Conservation (phyloP, 2,329 filamentous ascomycete genomes). For the Cercospora sp. region DNA sequence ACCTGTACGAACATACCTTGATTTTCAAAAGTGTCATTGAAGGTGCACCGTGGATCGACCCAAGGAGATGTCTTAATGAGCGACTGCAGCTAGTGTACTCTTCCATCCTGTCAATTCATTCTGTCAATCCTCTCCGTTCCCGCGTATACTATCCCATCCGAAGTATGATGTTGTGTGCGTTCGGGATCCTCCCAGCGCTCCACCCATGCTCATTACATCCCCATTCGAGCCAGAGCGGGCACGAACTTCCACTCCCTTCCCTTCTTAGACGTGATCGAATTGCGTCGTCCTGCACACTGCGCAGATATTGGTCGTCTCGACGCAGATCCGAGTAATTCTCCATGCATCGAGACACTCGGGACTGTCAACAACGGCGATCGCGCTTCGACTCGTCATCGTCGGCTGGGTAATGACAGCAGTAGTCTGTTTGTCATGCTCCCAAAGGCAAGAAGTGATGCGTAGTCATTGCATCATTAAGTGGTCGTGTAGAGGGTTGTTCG, state of each 20-base stretch:
- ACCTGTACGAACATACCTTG: not conserved
- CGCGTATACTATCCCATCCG: not conserved
- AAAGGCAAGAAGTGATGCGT: slow-evolving; percentile 1
- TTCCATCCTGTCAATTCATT: not conserved
- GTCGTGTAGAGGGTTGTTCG: not conserved
- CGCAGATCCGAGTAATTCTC: not conserved
- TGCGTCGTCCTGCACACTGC: not conserved
- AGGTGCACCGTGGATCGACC: not conserved
- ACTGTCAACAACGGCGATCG: not conserved
- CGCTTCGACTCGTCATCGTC: not conserved
- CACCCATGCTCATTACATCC: not conserved
- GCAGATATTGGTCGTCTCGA: not conserved
- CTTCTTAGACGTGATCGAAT: not conserved
- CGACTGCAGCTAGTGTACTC: slow-evolving; percentile 28
- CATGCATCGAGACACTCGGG: not conserved
- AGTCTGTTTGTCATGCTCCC: slow-evolving; percentile 14
- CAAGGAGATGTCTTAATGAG: slow-evolving; percentile 22
- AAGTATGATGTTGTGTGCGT: not conserved
- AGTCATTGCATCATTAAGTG: not conserved
- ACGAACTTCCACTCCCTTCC: not conserved
- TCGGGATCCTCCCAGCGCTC: not conserved
- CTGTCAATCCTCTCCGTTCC: not conserved
- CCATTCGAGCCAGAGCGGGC: not conserved
- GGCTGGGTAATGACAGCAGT: not conserved
- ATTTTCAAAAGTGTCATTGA: not conserved